These are phyloP conservation scores for Graphilbum ipis-grandicollis DNA, from an alignment of 2,329 filamentous ascomycete genomes.

Conservation along the genomic window DNA sequence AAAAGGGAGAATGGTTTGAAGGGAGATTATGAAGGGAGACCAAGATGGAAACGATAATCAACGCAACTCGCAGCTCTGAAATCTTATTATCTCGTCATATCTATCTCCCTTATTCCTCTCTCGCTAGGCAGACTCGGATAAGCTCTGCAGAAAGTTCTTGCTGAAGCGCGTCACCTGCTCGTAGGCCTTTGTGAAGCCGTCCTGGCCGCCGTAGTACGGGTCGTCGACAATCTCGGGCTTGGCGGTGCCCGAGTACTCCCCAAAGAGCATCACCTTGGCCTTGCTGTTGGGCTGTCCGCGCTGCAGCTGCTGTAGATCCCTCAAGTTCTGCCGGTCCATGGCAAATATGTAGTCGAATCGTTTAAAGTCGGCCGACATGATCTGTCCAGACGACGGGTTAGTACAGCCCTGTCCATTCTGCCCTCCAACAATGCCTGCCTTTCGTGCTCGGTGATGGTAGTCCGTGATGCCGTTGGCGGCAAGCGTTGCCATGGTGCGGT, in stretches of 20 bases:
- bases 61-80: too few relatives aligned
- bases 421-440: constrained; percentile 26
- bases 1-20: too few relatives aligned
- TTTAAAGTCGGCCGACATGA: constrained; percentile 53
- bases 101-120: too few relatives aligned
- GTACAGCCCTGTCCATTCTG: neutral
- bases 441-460: constrained; percentile 62
- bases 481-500: constrained; percentile 68
- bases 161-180: constrained; percentile 68
- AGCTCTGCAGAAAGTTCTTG: constrained; percentile 51
- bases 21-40: too few relatives aligned
- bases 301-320: constrained; percentile 46
- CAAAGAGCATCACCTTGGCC: constrained; percentile 65
- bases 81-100: too few relatives aligned
- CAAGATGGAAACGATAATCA: too few relatives aligned
- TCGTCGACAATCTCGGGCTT: constrained; percentile 63
- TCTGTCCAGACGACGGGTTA: constrained; percentile 17
- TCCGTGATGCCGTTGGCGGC: constrained; percentile 54
- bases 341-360: constrained; percentile 86
- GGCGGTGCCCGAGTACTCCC: constrained; percentile 54
- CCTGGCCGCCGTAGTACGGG: constrained; percentile 77
- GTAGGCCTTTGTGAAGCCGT: constrained; percentile 75
- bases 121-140: constrained; percentile 20
- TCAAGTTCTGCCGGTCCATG: constrained; percentile 77
- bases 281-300: constrained; percentile 38